Conservation (phyloP, 208 protist genomes). For the Leishmania guyanensis region DNA sequence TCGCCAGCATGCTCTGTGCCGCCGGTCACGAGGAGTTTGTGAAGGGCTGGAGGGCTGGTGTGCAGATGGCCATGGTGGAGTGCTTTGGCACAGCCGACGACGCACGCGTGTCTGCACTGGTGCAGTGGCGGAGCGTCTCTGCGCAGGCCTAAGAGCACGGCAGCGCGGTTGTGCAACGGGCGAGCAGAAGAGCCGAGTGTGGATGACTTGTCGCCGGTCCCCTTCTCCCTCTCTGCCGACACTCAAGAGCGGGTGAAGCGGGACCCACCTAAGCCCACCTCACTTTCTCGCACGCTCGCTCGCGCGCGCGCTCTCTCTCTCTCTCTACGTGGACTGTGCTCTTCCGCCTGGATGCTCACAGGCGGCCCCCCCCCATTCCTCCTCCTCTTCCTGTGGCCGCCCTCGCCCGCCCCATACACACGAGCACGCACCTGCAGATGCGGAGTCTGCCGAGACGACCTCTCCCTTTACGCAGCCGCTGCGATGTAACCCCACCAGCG, state of each 20-base stretch:
- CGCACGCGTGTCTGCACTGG: slow-evolving; percentile 21
- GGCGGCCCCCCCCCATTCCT: background rate
- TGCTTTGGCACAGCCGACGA: slow-evolving; percentile 21
- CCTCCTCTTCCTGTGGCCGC: no score
- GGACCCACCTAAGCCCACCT: no score
- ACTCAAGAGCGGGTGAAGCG: background rate
- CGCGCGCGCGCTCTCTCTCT: background rate
- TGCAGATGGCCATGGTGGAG: slow-evolving; percentile 15
- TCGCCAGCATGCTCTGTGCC: slow-evolving; percentile 3
- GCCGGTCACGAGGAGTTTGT: slow-evolving; percentile 18
- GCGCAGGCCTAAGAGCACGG: background rate
- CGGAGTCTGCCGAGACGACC: background rate
- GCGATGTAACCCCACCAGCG: background rate
- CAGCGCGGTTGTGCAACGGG: background rate
- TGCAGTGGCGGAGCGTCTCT: slow-evolving; percentile 18
- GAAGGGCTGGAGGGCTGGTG: slow-evolving; percentile 4
- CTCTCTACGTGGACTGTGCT: background rate
- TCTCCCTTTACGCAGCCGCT: background rate
- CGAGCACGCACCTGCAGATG: background rate
- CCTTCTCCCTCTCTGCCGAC: background rate
- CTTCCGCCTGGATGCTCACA: background rate
- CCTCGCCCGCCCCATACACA: background rate
- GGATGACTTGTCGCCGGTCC: background rate
- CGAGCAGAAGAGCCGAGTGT: background rate
- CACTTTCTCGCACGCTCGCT: no score